Percentiles rank a stretch among this genome's conserved stretches.
Evolutionary conservation across 306 rosid species (phyloP).

Genomic region (Coriaria nepalensis): DNA sequence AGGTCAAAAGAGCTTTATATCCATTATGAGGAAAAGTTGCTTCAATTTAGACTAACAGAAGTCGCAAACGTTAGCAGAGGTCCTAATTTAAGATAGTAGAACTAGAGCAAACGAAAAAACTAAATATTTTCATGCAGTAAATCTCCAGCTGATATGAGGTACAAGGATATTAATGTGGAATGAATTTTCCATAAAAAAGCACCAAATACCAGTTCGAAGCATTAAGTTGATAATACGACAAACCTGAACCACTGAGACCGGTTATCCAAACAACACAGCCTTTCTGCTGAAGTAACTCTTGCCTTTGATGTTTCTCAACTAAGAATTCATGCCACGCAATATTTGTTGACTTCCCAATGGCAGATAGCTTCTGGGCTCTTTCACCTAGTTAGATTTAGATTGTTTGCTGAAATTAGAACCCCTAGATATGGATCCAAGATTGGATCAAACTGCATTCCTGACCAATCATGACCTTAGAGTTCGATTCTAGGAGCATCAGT

Average conservation of each 20-base stretch:
- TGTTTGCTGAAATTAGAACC: constrained; percentile 22
- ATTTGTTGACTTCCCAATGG: constrained; percentile 59
- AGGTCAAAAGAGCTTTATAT: no score
- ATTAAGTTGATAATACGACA: constrained; percentile 11
- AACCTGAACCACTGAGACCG: constrained; percentile 99
- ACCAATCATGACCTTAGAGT: neutral
- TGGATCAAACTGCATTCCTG: constrained; percentile 3
- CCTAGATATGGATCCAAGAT: constrained; percentile 7
- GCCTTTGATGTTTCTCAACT: constrained; percentile 63
- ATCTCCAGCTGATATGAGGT: neutral
- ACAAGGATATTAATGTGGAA: neutral
- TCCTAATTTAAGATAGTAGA: no score
- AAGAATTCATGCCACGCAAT: constrained; percentile 77
- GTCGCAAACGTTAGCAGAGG: no score
- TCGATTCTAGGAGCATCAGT: neutral
- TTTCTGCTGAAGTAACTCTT: constrained; percentile 68
- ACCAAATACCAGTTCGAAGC: neutral
- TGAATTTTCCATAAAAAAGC: constrained; percentile 1
- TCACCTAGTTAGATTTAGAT: constrained; percentile 40
- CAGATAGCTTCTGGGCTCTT: constrained; percentile 31
- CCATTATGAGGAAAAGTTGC: no score
- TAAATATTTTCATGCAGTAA: no score
- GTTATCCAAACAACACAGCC: constrained; percentile 98
- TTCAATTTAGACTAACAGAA: no score
- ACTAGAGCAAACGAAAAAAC: no score